A percentile compares a stretch with the other conserved stretches of the same genome.
Conservation (phyloP, 305 asterid genomes). For the Fraxinus platypoda region DNA sequence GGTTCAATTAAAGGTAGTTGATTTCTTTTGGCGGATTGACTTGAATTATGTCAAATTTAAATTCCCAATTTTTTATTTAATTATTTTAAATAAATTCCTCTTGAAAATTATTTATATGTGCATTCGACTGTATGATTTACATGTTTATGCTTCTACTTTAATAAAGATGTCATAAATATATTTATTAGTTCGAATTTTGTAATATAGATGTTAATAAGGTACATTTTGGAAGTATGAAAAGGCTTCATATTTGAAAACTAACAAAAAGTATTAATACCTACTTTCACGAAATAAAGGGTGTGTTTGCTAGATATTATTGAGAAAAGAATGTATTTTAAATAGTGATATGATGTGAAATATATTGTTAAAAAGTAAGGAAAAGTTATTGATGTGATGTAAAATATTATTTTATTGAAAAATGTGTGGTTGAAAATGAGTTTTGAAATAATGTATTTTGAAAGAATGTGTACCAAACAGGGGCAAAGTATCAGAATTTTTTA, state of each 20-base stretch:
- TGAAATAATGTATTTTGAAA: too few relatives aligned
- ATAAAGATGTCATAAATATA: not conserved
- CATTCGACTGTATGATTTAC: not conserved
- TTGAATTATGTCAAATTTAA: not conserved
- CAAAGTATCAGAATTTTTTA: not conserved
- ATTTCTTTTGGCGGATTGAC: not conserved
- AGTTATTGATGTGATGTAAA: too few relatives aligned
- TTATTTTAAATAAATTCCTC: not conserved
- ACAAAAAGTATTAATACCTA: not conserved
- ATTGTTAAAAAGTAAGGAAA: too few relatives aligned
- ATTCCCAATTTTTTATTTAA: not conserved
- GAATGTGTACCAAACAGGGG: too few relatives aligned
- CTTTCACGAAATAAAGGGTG: not conserved
- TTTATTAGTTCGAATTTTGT: not conserved
- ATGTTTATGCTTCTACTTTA: not conserved
- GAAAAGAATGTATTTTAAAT: too few relatives aligned
- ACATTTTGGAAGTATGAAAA: not conserved
- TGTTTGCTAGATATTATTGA: too few relatives aligned
- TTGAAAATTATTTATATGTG: not conserved
- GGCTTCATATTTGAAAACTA: not conserved
- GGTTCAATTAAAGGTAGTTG: constrained; percentile 48
- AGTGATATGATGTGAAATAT: too few relatives aligned
- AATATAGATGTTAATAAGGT: not conserved
- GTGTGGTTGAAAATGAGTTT: too few relatives aligned
- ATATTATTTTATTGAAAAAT: too few relatives aligned